Conservation (phyloP, 2,329 filamentous ascomycete species). For the Diaporthe eres region DNA sequence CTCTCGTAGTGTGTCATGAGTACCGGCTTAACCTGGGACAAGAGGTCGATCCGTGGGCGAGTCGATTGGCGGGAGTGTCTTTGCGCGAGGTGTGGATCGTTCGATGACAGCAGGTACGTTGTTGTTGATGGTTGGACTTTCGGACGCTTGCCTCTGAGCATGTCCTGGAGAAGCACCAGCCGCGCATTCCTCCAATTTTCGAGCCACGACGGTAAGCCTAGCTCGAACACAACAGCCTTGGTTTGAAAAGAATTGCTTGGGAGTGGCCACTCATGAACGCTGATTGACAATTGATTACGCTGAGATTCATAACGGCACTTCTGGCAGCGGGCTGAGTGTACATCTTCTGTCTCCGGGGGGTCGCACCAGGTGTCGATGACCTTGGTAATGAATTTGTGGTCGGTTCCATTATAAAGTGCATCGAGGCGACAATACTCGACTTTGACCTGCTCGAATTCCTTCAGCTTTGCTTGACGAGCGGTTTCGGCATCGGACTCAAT, state of each 20-base stretch:
- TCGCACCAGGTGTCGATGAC: background rate
- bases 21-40: conserved; percentile 56
- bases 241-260: conserved; percentile 50
- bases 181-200: conserved; percentile 65
- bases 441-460: conserved; percentile 51
- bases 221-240: conserved; percentile 67
- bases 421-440: conserved; percentile 50
- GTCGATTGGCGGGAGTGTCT: background rate
- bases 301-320: conserved; percentile 51
- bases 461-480: conserved; percentile 48
- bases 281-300: conserved; percentile 60
- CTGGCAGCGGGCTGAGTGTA: conserved; percentile 46
- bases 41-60: conserved; percentile 46
- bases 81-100: background rate
- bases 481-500: conserved; percentile 58
- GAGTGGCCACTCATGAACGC: conserved; percentile 70
- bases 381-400: conserved; percentile 36
- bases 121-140: background rate
- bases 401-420: background rate
- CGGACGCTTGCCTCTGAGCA: conserved; percentile 46
- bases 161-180: conserved; percentile 55
- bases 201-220: conserved; percentile 58
- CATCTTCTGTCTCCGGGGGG: background rate
- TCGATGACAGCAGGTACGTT: background rate
- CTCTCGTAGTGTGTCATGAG: conserved; percentile 51